Conservation (phyloP, 106 monocot species). For the Gastrodia elata region DNA sequence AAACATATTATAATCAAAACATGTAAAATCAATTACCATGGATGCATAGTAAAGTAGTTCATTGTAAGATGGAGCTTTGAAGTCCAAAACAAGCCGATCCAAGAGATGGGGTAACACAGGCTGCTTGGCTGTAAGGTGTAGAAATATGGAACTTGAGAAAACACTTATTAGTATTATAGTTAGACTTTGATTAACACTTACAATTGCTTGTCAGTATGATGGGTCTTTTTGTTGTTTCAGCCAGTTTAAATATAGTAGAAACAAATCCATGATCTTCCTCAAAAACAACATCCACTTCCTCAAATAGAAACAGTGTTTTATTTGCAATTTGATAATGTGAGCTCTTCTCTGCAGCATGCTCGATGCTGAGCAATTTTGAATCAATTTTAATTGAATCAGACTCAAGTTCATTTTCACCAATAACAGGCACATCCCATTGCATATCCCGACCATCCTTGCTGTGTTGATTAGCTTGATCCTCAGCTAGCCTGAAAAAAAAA, state of each 20-base stretch:
- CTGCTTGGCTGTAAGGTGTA: conserved; percentile 43
- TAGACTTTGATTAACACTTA: conserved; percentile 20
- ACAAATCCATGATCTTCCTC: conserved; percentile 89
- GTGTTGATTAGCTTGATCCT: conserved; percentile 14
- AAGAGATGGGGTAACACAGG: conserved; percentile 54
- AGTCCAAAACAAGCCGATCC: conserved; percentile 45
- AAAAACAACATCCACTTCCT: conserved; percentile 91
- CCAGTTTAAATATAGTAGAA: conserved; percentile 73
- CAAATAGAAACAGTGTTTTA: conserved; percentile 80
- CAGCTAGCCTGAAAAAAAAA: conserved; percentile 41
- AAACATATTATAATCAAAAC: neutral
- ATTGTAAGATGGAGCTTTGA: conserved; percentile 51
- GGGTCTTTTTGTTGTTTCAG: conserved; percentile 76
- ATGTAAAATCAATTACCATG: conserved; percentile 35
- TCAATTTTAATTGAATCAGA: conserved; percentile 11
- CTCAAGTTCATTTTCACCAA: conserved; percentile 13
- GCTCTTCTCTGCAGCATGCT: conserved; percentile 10
- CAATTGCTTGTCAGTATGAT: conserved; percentile 93
- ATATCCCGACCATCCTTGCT: conserved; percentile 17
- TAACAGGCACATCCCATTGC: conserved; percentile 9
- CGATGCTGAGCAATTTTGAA: conserved; percentile 11
- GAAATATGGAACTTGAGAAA: conserved; percentile 1
- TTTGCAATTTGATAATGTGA: conserved; percentile 30
- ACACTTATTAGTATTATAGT: conserved; percentile 4
- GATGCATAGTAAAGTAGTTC: conserved; percentile 49